A percentile compares a stretch with the other conserved stretches of the same genome.
These are phyloP conservation scores for Exophiala sp. DNA, from an alignment of 2,329 filamentous ascomycete species.

Conservation along the genomic window DNA sequence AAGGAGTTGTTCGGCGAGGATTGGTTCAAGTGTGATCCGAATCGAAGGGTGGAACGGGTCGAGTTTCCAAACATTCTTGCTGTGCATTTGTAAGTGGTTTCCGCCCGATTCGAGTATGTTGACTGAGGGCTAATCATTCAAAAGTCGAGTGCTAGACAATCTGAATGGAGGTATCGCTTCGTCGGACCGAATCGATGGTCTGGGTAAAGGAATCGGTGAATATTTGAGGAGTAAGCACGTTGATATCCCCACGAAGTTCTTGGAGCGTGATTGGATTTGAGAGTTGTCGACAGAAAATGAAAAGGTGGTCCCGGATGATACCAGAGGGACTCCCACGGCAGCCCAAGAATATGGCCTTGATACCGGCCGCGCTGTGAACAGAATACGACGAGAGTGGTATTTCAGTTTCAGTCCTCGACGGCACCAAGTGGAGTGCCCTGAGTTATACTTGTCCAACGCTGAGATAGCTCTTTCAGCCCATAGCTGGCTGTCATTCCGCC, in stretches of 20 bases:
- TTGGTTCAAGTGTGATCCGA: conserved; percentile 5
- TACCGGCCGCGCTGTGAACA: no score
- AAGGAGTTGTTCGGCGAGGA: conserved; percentile 16
- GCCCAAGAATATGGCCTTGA: no score
- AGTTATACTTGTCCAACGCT: no score
- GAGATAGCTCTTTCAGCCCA: no score
- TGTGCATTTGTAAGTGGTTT: conserved; percentile 15
- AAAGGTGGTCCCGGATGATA: no score
- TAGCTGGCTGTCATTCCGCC: no score
- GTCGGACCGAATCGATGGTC: conserved; percentile 10
- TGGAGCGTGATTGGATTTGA: conserved; percentile 8
- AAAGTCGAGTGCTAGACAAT: conserved; percentile 14
- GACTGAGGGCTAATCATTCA: neutral
- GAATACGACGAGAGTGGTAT: no score
- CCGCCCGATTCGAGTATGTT: neutral
- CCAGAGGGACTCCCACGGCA: no score
- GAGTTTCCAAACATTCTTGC: conserved; percentile 13
- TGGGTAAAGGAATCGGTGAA: conserved; percentile 17
- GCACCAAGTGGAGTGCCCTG: no score
- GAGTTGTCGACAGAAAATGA: neutral
- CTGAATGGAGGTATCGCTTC: conserved; percentile 11
- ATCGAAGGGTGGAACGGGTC: conserved; percentile 4
- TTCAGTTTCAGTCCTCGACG: no score
- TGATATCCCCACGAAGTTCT: conserved; percentile 11
- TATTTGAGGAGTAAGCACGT: conserved; percentile 10